phyloP scores from a whole-genome alignment of 352 stramenopile genomes.

The Phytophthora colocasiae region DNA sequence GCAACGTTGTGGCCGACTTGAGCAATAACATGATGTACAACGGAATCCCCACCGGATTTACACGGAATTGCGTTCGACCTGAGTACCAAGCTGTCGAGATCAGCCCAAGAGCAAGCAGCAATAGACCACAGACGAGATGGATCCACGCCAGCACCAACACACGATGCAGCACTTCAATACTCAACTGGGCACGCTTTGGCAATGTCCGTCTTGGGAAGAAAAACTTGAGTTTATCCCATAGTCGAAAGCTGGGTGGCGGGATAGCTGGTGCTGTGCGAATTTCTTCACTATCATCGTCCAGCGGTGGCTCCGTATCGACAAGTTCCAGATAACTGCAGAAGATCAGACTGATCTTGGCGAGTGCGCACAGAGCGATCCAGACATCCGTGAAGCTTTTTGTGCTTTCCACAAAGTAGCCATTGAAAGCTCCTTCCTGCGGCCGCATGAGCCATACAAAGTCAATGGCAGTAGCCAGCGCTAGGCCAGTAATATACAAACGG shows the following conservation, averaged over 20 bases:
- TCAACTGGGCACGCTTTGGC: constrained; percentile 61
- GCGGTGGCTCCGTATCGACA: constrained; percentile 55
- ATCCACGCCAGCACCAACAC: constrained; percentile 76
- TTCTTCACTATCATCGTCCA: constrained; percentile 33
- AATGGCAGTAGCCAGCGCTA: constrained; percentile 51
- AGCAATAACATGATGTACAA: constrained; percentile 71
- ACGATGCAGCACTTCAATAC: constrained; percentile 76
- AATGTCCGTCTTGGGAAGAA: constrained; percentile 78
- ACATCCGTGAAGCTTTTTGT: constrained; percentile 58
- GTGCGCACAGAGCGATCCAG: constrained; percentile 52
- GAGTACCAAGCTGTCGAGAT: constrained; percentile 53
- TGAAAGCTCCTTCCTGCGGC: constrained; percentile 66
- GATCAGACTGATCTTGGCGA: constrained; percentile 73
- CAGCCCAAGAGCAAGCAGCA: constrained; percentile 61
- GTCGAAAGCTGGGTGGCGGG: constrained; percentile 29
- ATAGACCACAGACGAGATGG: constrained; percentile 60
- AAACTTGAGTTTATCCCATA: constrained; percentile 68
- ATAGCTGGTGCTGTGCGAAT: constrained; percentile 12
- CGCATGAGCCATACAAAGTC: constrained; percentile 78
- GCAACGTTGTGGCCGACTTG: constrained; percentile 59
- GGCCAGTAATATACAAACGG: constrained; percentile 59
- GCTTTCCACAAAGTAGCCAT: constrained; percentile 60
- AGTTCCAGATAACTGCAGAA: constrained; percentile 78
- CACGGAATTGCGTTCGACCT: constrained; percentile 59
- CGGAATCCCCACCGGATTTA: constrained; percentile 54